Percentiles rank a stretch among this genome's conserved stretches.
Evolutionary conservation across 1,139 yeast species (phyloP).

Genomic region (Sugiyamaella grinbergsii): DNA sequence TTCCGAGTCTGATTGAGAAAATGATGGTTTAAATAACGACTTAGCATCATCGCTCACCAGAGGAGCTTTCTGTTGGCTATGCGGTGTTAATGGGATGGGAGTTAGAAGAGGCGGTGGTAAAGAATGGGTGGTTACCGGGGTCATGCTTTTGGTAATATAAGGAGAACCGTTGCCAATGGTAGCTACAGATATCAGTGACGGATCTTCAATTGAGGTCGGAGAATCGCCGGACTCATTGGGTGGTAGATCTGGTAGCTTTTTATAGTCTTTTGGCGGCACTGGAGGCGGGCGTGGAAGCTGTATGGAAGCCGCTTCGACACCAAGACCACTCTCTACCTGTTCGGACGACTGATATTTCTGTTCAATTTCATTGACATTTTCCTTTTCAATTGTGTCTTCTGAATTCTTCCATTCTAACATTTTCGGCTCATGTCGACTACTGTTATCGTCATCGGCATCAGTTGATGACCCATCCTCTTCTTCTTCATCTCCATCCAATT

Average conservation of each 20-base stretch:
- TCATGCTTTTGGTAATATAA: too few relatives aligned
- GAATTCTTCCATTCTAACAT: slow-evolving; percentile 2
- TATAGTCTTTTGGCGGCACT: not conserved
- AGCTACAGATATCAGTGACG: too few relatives aligned
- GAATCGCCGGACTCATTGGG: too few relatives aligned
- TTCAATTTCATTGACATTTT: not conserved
- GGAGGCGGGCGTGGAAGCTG: not conserved
- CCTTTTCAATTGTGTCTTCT: not conserved
- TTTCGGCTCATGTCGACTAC: slow-evolving; percentile 2
- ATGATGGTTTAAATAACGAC: not conserved
- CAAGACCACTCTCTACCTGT: too few relatives aligned
- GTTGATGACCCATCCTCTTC: slow-evolving; percentile 15
- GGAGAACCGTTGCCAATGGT: too few relatives aligned
- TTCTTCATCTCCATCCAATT: slow-evolving; percentile 15
- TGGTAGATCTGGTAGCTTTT: not conserved
- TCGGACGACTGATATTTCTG: too few relatives aligned
- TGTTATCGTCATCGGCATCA: slow-evolving; percentile 3
- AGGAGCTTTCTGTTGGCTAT: too few relatives aligned
- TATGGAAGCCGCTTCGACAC: not conserved
- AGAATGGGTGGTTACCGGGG: not conserved
- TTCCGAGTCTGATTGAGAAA: not conserved
- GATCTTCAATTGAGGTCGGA: too few relatives aligned
- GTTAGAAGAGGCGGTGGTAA: not conserved
- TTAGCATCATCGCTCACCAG: not conserved
- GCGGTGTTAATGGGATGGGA: not conserved